A percentile compares a stretch with the other conserved stretches of the same genome.
Evolutionary conservation across 73 alveolate genomes (phyloP).

Genomic region (Stentor coeruleus): DNA sequence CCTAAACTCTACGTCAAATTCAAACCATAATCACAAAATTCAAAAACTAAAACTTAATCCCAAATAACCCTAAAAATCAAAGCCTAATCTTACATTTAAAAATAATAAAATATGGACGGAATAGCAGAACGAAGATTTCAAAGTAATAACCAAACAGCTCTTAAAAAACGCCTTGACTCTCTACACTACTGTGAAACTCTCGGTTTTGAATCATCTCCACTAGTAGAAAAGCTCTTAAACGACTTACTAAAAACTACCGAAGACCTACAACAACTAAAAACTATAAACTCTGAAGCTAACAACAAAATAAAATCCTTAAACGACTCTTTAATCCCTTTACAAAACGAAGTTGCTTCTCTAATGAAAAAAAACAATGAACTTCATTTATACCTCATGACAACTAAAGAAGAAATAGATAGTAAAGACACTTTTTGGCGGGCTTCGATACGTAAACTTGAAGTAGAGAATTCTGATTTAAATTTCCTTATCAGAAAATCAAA

Average conservation of each 20-base stretch:
- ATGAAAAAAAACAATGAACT: constrained; percentile 93
- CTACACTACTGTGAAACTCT: constrained; percentile 90
- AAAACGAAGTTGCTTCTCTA: constrained; percentile 90
- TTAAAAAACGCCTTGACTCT: constrained; percentile 89
- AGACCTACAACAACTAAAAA: constrained; percentile 88
- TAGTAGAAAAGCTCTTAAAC: constrained; percentile 81
- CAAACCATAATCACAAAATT: too few relatives aligned
- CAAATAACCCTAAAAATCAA: too few relatives aligned
- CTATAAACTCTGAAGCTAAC: constrained; percentile 50
- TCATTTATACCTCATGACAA: constrained; percentile 83
- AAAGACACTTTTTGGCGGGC: constrained; percentile 58
- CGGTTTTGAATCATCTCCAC: constrained; percentile 78
- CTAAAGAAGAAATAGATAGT: constrained; percentile 79
- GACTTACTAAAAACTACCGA: constrained; percentile 92
- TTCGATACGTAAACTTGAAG: constrained; percentile 40
- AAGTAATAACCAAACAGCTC: constrained; percentile 19
- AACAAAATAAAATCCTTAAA: constrained; percentile 32
- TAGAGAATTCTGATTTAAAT: constrained; percentile 56
- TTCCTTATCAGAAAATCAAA: constrained; percentile 44
- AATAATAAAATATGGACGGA: constrained; percentile 36
- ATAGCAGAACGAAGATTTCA: constrained; percentile 51
- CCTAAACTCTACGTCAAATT: too few relatives aligned
- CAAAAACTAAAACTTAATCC: too few relatives aligned
- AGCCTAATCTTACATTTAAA: too few relatives aligned
- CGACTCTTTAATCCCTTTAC: constrained; percentile 70